Evolutionary conservation across 2,329 filamentous ascomycete species (phyloP).

Genomic region (Claviceps pusilla): DNA sequence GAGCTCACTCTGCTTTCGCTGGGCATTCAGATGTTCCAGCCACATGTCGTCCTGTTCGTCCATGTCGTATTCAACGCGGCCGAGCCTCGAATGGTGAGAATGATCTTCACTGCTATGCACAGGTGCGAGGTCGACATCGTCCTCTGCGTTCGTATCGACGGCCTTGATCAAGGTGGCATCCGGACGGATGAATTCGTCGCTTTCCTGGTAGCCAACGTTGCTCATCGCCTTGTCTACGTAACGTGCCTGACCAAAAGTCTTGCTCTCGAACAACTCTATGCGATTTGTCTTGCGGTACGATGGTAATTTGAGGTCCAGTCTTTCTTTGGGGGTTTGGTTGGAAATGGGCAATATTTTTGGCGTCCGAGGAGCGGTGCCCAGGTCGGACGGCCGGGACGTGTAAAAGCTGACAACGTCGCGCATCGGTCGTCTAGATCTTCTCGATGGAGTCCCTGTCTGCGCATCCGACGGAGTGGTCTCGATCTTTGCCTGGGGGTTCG

Average conservation of each 20-base stretch:
- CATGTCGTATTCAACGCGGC: constrained; percentile 97
- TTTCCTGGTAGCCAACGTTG: constrained; percentile 90
- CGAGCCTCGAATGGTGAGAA: constrained; percentile 33
- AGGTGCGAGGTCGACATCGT: constrained; percentile 36
- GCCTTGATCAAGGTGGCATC: constrained; percentile 57
- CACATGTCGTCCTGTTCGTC: constrained; percentile 97
- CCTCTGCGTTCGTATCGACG: constrained; percentile 42
- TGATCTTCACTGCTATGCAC: constrained; percentile 16
- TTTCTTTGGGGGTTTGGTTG: constrained; percentile 67
- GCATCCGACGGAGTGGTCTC: constrained; percentile 19
- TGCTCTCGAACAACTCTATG: constrained; percentile 70
- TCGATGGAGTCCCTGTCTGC: constrained; percentile 18
- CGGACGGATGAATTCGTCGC: constrained; percentile 70
- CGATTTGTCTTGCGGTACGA: constrained; percentile 64
- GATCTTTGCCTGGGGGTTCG: constrained; percentile 20
- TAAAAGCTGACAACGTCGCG: constrained; percentile 40
- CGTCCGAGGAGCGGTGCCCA: constrained; percentile 33
- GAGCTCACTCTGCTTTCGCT: constrained; percentile 57
- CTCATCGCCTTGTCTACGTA: constrained; percentile 96
- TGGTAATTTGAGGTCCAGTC: constrained; percentile 61
- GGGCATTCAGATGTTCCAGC: constrained; percentile 70
- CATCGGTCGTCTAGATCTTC: constrained; percentile 28
- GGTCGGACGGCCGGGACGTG: constrained; percentile 30
- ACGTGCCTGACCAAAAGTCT: constrained; percentile 68
- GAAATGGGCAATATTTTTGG: constrained; percentile 60